These are phyloP conservation scores for Cydonia oblonga DNA, from an alignment of 331 rosid genomes.

Conservation along the genomic window DNA sequence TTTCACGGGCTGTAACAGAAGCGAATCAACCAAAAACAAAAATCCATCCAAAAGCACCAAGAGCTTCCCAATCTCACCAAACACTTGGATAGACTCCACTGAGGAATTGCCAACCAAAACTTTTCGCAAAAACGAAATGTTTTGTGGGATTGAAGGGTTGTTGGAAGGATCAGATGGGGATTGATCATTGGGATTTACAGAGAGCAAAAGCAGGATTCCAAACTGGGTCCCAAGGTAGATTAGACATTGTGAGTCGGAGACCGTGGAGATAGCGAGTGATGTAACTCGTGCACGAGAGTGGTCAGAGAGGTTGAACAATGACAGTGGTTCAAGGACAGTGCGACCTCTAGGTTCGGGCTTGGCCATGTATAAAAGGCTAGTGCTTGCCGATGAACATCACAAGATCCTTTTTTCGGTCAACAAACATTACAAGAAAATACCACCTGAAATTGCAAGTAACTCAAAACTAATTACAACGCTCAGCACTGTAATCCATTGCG, in stretches of 20 bases:
- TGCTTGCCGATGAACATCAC: neutral
- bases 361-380: conserved; percentile 25
- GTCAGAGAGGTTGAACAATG: conserved; percentile 45
- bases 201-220: conserved; percentile 59
- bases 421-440: neutral
- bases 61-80: conserved; percentile 42
- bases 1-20: conserved; percentile 34
- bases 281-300: conserved; percentile 45
- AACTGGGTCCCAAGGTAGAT: conserved; percentile 63
- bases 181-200: conserved; percentile 17
- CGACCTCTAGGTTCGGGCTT: conserved; percentile 45
- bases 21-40: conserved; percentile 51
- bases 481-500: neutral
- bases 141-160: conserved; percentile 14
- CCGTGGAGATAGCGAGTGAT: conserved; percentile 41
- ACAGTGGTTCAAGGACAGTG: conserved; percentile 60
- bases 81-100: conserved; percentile 37
- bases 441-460: neutral
- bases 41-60: conserved; percentile 62
- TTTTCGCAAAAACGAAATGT: conserved; percentile 37
- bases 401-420: no score
- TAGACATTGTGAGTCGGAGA: conserved; percentile 35
- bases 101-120: conserved; percentile 41
- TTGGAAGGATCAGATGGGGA: conserved; percentile 11
- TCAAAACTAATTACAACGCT: neutral